Conservation (phyloP, 805 yeast species). For the Pichia phayaonensis region DNA sequence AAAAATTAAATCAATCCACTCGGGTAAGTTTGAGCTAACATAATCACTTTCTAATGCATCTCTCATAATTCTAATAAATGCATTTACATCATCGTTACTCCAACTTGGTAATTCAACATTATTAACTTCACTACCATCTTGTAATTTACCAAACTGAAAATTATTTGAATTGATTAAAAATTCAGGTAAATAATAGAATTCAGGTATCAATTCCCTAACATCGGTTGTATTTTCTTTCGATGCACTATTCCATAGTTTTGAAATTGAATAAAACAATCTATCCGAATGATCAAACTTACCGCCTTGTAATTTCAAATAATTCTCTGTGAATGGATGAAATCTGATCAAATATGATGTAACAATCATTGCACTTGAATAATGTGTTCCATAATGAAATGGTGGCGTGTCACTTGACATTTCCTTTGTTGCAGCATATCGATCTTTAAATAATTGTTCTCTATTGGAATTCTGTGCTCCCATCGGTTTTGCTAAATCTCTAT, state of each 20-base stretch:
- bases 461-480: slow-evolving; percentile 79
- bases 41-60: slow-evolving; percentile 79
- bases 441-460: slow-evolving; percentile 57
- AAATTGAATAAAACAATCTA: slow-evolving; percentile 64
- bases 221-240: slow-evolving; percentile 76
- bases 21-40: slow-evolving; percentile 67
- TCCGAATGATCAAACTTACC: slow-evolving; percentile 89
- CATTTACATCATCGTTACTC: slow-evolving; percentile 71
- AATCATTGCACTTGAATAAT: slow-evolving; percentile 90
- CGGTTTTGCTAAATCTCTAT: slow-evolving; percentile 74
- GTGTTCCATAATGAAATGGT: slow-evolving; percentile 90
- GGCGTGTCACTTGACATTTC: slow-evolving; percentile 49
- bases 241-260: slow-evolving; percentile 77
- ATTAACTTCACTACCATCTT: slow-evolving; percentile 46
- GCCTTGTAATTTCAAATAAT: slow-evolving; percentile 73
- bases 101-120: slow-evolving; percentile 74
- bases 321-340: slow-evolving; percentile 71
- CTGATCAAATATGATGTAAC: slow-evolving; percentile 76
- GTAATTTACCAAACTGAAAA: slow-evolving; percentile 64
- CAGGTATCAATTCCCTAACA: slow-evolving; percentile 83
- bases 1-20: slow-evolving; percentile 82
- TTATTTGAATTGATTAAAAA: slow-evolving; percentile 59
- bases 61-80: slow-evolving; percentile 67
- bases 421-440: slow-evolving; percentile 62
- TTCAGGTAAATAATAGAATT: slow-evolving; percentile 76